Evolutionary conservation across 805 yeast species (phyloP), one percentile per base, ranked within the genome.

Genomic region (Candida tallmaniae): DNA sequence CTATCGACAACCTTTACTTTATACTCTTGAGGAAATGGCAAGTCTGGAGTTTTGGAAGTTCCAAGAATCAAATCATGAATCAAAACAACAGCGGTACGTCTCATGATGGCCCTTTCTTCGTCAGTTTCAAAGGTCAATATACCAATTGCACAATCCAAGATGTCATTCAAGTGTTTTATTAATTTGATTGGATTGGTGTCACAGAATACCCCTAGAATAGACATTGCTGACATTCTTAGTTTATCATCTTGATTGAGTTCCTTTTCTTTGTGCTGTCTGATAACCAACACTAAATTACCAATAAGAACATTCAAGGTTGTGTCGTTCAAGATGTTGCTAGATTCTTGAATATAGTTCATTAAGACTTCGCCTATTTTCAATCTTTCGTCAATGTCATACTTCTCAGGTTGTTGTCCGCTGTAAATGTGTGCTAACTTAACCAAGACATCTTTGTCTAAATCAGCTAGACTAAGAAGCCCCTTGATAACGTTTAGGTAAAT

Each of bases 351-450:
- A 40, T 70, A 77, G 19, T 84, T 69, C 17, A 76, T 56, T 1
- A 90, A 45, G 1, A 83, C 93, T 53, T 90, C 98, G 21, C 97
- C 97, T 12, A 85, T 62, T 39, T 83, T 74, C 31, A 93, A 59
- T n/a, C 81, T 60, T 36, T 79, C 83, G 49, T 88, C 96, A 1
- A 85, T 28, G 14, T 60, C 66, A 10, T 38, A 27, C 5, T 38
- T 47, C 1, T 35, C 32, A 6, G 42, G 51, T 3, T 49, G 52
- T 29, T 54, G 48, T 8, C 33, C 33, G 5, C 50, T 48, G 41
- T 73, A 77, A 4, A 72, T 44, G 2, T 60, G 44, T 3, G 65
- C 42, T 14, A 78, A 52, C 2, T 58, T 50, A 2, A 59, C 52
- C 2, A 73, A 32, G 0, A 73, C 68, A 5, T 50, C 51, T 16